Percentiles rank a stretch among this genome's conserved stretches.
phyloP scores from a whole-genome alignment of 2,329 filamentous ascomycete genomes.

The Phialophora tarda region DNA sequence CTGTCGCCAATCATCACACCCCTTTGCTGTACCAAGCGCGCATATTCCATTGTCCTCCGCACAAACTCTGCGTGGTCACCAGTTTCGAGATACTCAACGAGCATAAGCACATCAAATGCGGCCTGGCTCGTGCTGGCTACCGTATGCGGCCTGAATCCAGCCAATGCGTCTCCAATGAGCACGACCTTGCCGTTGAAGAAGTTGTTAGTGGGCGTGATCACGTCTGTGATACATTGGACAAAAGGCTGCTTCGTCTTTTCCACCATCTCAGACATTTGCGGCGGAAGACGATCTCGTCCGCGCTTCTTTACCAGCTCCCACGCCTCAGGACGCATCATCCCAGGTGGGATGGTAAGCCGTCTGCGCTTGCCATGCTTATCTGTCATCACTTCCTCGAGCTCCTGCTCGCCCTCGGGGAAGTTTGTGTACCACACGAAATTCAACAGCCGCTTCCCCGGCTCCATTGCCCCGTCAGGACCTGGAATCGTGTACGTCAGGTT shows the following conservation, averaged over 20 bases:
- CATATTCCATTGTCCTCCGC: constrained; percentile 36
- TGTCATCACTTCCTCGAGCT: constrained; percentile 41
- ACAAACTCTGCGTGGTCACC: constrained; percentile 36
- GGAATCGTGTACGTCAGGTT: constrained; percentile 43
- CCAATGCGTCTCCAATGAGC: constrained; percentile 43
- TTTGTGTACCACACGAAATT: constrained; percentile 44
- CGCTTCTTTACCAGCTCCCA: constrained; percentile 40
- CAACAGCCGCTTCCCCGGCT: constrained; percentile 37
- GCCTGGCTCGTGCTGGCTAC: constrained; percentile 42
- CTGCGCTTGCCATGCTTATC: constrained; percentile 41
- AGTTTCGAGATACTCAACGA: constrained; percentile 39
- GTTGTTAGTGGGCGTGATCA: constrained; percentile 36
- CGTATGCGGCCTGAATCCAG: constrained; percentile 41
- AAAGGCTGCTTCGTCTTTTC: constrained; percentile 41
- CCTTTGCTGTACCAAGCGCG: constrained; percentile 27
- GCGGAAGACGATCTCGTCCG: constrained; percentile 35
- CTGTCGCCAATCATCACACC: constrained; percentile 32
- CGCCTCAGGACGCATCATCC: constrained; percentile 41
- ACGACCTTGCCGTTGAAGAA: constrained; percentile 41
- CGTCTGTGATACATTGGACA: constrained; percentile 41
- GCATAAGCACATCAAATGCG: constrained; percentile 37
- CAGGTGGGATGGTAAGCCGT: constrained; percentile 41
- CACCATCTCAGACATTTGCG: constrained; percentile 40
- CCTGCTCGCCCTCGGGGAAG: constrained; percentile 32
- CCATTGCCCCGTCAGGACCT: constrained; percentile 40